Conservation (phyloP, 371 early-diverging fungal species). For the Syncephalastrum monosporum region DNA sequence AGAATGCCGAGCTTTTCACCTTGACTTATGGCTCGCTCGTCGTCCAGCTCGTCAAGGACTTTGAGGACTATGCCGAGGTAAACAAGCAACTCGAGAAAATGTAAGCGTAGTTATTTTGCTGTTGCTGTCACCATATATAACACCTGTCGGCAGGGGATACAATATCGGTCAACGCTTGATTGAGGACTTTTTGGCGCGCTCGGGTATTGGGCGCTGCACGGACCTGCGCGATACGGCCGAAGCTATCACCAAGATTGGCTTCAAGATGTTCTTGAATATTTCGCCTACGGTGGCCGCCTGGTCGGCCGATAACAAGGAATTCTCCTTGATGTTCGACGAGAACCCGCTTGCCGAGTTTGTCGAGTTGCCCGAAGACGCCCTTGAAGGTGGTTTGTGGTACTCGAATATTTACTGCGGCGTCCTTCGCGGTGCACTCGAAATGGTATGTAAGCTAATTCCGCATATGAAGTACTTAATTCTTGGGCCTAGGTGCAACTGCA, state of each 20-base stretch:
- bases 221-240: constrained; percentile 94
- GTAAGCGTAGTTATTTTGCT: constrained; percentile 39
- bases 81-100: constrained; percentile 97
- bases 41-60: constrained; percentile 92
- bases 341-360: constrained; percentile 95
- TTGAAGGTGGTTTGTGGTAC: constrained; percentile 89
- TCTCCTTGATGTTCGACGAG: constrained; percentile 88
- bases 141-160: constrained; percentile 77
- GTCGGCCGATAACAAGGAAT: constrained; percentile 83
- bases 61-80: constrained; percentile 89
- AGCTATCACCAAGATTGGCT: constrained; percentile 91
- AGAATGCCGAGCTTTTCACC: constrained; percentile 95
- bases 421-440: constrained; percentile 92
- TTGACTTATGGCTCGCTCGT: constrained; percentile 98
- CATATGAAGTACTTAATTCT: neutral
- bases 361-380: constrained; percentile 77
- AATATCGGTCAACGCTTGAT: constrained; percentile 95
- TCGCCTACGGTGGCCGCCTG: constrained; percentile 80
- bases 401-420: constrained; percentile 95
- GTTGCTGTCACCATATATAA: neutral
- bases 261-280: constrained; percentile 94
- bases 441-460: constrained; percentile 53
- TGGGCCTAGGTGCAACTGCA: constrained; percentile 80
- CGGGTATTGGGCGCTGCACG: constrained; percentile 78
- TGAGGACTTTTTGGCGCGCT: constrained; percentile 93